Conservation (phyloP, 352 stramenopile genomes). For the Globisporangium cederbergense region DNA sequence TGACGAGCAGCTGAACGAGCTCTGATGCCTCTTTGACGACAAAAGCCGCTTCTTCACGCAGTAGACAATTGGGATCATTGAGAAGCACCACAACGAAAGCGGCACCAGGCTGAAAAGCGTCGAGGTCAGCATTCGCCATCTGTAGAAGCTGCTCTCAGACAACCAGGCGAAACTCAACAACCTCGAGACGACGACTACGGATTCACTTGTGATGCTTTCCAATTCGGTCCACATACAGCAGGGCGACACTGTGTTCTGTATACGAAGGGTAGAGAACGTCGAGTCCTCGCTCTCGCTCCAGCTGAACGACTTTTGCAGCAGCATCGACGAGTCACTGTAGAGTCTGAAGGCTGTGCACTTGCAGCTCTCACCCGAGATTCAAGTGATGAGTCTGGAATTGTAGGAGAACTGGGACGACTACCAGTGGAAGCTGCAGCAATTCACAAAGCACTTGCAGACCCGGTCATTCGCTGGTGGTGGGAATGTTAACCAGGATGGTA, state of each 20-base stretch:
- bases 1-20: slow-evolving; percentile 24
- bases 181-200: slow-evolving; percentile 22
- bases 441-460: slow-evolving; percentile 19
- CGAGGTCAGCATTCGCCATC: slow-evolving; percentile 18
- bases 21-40: slow-evolving; percentile 27
- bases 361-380: slow-evolving; percentile 40
- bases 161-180: slow-evolving; percentile 20
- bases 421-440: slow-evolving; percentile 28
- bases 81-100: slow-evolving; percentile 23
- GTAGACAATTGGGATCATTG: slow-evolving; percentile 21
- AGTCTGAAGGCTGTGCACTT: slow-evolving; percentile 22
- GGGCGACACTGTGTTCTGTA: slow-evolving; percentile 17
- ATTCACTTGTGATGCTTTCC: slow-evolving; percentile 11
- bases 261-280: slow-evolving; percentile 26
- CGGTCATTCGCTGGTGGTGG: not conserved
- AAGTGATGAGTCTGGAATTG: slow-evolving; percentile 39
- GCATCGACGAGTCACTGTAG: slow-evolving; percentile 23
- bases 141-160: slow-evolving; percentile 26
- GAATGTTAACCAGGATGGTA: not conserved
- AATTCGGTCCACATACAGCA: slow-evolving; percentile 13
- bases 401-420: slow-evolving; percentile 29
- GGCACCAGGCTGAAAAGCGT: slow-evolving; percentile 18
- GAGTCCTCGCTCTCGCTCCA: slow-evolving; percentile 25
- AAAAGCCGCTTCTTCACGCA: slow-evolving; percentile 32
- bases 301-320: slow-evolving; percentile 18